Percentiles rank a stretch among this genome's conserved stretches.
phyloP scores from a whole-genome alignment of 2,329 filamentous ascomycete genomes.

The Beauveria australis region DNA sequence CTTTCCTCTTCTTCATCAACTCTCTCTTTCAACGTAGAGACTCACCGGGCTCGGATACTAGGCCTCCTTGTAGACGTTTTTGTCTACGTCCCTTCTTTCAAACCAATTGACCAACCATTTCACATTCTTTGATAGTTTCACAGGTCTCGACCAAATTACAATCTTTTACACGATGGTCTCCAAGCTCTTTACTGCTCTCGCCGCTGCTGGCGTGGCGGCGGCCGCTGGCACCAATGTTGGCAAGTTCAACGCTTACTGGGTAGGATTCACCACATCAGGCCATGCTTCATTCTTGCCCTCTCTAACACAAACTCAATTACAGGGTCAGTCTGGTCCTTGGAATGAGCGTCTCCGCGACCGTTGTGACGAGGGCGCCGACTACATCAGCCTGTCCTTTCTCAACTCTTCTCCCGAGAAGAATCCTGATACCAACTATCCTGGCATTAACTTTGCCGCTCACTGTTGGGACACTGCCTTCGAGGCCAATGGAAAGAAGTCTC shows the following conservation, averaged over 20 bases:
- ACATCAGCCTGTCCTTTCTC: constrained; percentile 31
- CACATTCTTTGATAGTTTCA: constrained; percentile 21
- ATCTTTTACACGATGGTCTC: constrained; percentile 19
- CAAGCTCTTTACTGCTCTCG: constrained; percentile 18
- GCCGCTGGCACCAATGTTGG: constrained; percentile 15
- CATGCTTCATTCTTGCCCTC: background rate
- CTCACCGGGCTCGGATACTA: constrained; percentile 19
- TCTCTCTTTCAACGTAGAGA: constrained; percentile 21
- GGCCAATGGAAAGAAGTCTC: constrained; percentile 19
- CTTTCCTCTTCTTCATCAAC: constrained; percentile 15
- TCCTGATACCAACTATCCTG: constrained; percentile 24
- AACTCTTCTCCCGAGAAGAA: constrained; percentile 29
- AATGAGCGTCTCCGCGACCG: constrained; percentile 24
- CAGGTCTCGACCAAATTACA: constrained; percentile 27
- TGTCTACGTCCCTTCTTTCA: constrained; percentile 34
- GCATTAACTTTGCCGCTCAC: constrained; percentile 32
- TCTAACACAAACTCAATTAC: background rate
- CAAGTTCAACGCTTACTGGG: constrained; percentile 33
- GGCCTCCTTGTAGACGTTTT: constrained; percentile 25
- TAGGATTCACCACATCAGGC: constrained; percentile 15
- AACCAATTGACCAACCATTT: constrained; percentile 14
- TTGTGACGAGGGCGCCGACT: constrained; percentile 30
- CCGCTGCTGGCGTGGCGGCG: constrained; percentile 16
- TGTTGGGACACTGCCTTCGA: constrained; percentile 23
- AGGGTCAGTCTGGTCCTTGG: constrained; percentile 27